These are phyloP conservation scores for Picea glauca DNA, from an alignment of 75 land plant species.

Conservation along the genomic window DNA sequence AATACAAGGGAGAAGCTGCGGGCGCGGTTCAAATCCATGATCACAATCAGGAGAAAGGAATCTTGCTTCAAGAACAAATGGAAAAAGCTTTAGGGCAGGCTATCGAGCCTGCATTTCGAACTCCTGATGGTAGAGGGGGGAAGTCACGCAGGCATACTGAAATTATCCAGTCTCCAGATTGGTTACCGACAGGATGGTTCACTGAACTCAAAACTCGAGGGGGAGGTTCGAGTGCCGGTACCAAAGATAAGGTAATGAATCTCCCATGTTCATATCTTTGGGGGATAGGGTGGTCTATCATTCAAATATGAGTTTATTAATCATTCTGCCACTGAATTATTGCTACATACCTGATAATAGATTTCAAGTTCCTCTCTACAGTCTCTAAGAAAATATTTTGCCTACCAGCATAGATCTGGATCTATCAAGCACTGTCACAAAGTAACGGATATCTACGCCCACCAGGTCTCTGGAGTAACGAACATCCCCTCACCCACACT, in stretches of 20 bases:
- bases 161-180: constrained; percentile 21
- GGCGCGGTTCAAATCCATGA: background rate
- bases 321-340: too few species aligned
- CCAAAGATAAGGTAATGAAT: constrained; percentile 24
- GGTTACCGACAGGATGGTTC: constrained; percentile 22
- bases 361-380: too few species aligned
- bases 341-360: too few species aligned
- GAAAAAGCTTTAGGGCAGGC: background rate
- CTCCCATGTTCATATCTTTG: background rate
- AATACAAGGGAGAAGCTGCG: background rate
- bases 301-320: background rate
- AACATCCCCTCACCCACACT: too few species aligned
- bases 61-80: background rate
- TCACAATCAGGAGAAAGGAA: background rate
- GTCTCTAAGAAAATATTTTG: too few species aligned
- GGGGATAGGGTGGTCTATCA: too few species aligned
- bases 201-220: constrained; percentile 22
- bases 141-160: constrained; percentile 2
- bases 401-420: too few species aligned
- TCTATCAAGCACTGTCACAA: too few species aligned
- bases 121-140: background rate
- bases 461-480: too few species aligned
- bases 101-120: background rate
- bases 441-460: too few species aligned
- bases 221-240: constrained; percentile 23